Evolutionary conservation across 108 stramenopile genomes (phyloP).

Genomic region (Fragilaria crotonensis): DNA sequence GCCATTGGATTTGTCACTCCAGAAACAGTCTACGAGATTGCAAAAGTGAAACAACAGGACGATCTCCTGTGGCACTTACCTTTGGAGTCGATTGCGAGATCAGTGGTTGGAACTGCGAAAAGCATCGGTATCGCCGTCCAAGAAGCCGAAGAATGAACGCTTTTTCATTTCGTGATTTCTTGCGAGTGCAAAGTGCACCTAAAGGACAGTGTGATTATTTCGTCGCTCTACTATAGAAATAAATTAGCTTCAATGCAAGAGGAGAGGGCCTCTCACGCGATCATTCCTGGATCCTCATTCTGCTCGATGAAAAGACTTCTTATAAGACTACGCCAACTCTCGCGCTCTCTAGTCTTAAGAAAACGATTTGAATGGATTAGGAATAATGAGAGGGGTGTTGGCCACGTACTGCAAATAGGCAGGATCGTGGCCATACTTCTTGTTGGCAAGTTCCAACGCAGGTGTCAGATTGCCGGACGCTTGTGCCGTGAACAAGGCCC

Average conservation of each 20-base stretch:
- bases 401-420: slow-evolving; percentile 37
- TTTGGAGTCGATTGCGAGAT: slow-evolving; percentile 71
- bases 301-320: no score
- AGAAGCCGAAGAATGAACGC: slow-evolving; percentile 28
- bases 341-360: no score
- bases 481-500: slow-evolving; percentile 49
- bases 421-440: slow-evolving; percentile 55
- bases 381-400: slow-evolving; percentile 48
- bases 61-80: slow-evolving; percentile 72
- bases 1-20: slow-evolving; percentile 69
- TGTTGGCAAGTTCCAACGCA: slow-evolving; percentile 28
- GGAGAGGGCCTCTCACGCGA: no score
- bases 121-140: slow-evolving; percentile 71
- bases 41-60: slow-evolving; percentile 79
- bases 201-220: no score
- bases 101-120: slow-evolving; percentile 73
- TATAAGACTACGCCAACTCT: no score
- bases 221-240: no score
- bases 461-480: slow-evolving; percentile 45
- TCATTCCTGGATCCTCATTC: no score
- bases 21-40: slow-evolving; percentile 90
- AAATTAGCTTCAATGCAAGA: no score
- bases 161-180: no score
- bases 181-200: no score
- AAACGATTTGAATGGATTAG: slow-evolving; percentile 16